A percentile compares a stretch with the other conserved stretches of the same genome.
Evolutionary conservation across 2,329 filamentous ascomycete genomes (phyloP).

Genomic region (Claviceps citrina): DNA sequence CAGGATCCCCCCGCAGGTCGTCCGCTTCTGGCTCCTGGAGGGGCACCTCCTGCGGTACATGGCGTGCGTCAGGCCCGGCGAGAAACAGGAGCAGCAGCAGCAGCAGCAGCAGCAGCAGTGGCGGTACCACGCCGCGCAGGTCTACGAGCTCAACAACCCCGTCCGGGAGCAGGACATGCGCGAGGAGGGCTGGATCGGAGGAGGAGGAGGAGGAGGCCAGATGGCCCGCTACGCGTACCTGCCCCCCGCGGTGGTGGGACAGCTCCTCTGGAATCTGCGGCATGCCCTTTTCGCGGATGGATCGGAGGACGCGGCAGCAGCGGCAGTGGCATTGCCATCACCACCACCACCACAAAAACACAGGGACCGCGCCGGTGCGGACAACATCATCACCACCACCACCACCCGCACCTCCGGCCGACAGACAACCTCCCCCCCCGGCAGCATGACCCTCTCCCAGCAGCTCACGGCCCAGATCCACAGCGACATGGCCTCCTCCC

Average conservation of each 20-base stretch:
- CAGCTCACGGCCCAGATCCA: slow-evolving; percentile 36
- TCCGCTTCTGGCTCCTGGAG: slow-evolving; percentile 49
- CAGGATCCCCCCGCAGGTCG: slow-evolving; percentile 37
- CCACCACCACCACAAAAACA: no score
- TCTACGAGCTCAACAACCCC: slow-evolving; percentile 49
- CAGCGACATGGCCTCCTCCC: slow-evolving; percentile 28
- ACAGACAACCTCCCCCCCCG: no score
- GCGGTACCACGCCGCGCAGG: slow-evolving; percentile 22
- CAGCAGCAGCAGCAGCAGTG: slow-evolving; percentile 7
- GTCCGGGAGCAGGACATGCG: slow-evolving; percentile 36
- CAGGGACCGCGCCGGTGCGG: no score
- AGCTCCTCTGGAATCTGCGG: slow-evolving; percentile 42
- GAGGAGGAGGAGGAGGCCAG: no score
- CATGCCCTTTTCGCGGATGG: slow-evolving; percentile 29
- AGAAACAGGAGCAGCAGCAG: slow-evolving; percentile 17
- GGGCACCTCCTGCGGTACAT: slow-evolving; percentile 40
- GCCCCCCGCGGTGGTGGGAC: slow-evolving; percentile 40
- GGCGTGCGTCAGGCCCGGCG: slow-evolving; percentile 34
- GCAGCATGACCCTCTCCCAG: slow-evolving; percentile 29
- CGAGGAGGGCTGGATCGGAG: slow-evolving; percentile 38
- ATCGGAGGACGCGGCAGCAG: slow-evolving; percentile 7
- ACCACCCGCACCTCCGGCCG: no score
- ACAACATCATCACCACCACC: no score
- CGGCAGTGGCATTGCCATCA: no score
- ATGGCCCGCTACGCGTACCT: slow-evolving; percentile 39